phyloP scores from a whole-genome alignment of 2,329 filamentous ascomycete genomes.

The Canariomyces notabilis region DNA sequence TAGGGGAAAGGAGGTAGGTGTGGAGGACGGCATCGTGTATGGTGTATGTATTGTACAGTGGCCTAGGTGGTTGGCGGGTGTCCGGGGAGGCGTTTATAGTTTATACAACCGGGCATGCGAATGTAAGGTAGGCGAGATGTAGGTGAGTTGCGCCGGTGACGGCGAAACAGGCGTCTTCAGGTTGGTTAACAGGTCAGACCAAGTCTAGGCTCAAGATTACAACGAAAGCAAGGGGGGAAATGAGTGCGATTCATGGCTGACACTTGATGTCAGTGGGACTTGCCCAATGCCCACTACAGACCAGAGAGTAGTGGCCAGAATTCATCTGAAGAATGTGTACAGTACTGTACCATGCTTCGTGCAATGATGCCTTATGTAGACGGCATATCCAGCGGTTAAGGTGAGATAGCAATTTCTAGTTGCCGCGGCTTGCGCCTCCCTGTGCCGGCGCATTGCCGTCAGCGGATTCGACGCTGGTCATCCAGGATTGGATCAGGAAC shows the following conservation, averaged over 20 bases:
- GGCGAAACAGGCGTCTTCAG: too few species aligned
- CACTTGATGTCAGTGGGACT: neutral
- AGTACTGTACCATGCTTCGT: neutral
- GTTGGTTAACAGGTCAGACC: too few species aligned
- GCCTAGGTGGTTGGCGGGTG: too few species aligned
- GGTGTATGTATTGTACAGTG: neutral
- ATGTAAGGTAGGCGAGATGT: too few species aligned
- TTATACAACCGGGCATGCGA: too few species aligned
- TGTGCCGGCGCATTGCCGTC: neutral
- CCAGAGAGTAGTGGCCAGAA: neutral
- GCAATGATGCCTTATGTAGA: neutral
- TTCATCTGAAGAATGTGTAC: neutral
- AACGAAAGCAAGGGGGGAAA: neutral
- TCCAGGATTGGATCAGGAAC: neutral
- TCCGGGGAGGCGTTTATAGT: too few species aligned
- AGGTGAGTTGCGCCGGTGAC: too few species aligned
- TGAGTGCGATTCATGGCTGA: neutral
- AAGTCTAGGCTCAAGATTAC: neutral
- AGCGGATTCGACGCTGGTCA: neutral
- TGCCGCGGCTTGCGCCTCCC: too few species aligned
- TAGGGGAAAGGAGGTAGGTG: slow-evolving; percentile 27
- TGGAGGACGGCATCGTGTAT: neutral
- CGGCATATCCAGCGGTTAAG: too few species aligned
- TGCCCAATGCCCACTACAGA: neutral
- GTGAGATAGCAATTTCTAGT: too few species aligned